These are phyloP conservation scores for Lactifluus pinguis DNA, from an alignment of 768 basidiomycete genomes.

Conservation along the genomic window DNA sequence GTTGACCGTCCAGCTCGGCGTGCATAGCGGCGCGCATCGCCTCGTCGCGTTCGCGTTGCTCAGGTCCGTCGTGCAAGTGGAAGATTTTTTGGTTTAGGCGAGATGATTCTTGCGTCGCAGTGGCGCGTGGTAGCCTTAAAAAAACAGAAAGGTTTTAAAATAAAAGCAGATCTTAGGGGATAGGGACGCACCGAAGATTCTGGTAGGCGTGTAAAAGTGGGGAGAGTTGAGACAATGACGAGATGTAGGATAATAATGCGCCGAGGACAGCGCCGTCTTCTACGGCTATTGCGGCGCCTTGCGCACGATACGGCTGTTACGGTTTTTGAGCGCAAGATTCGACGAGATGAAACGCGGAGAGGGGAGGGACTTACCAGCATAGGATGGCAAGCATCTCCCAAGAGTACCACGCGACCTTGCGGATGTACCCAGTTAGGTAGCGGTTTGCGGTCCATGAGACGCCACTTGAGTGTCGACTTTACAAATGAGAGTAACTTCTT, in stretches of 20 bases:
- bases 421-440: constrained; percentile 35
- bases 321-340: too few relatives aligned
- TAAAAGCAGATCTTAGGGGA: too few relatives aligned
- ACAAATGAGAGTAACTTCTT: constrained; percentile 31
- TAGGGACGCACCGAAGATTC: constrained; percentile 30
- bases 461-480: constrained; percentile 34
- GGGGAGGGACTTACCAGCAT: constrained; percentile 27
- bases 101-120: constrained; percentile 40
- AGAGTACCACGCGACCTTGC: constrained; percentile 27
- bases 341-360: too few relatives aligned
- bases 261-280: constrained; percentile 43
- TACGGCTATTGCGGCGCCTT: constrained; percentile 38
- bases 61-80: constrained; percentile 46
- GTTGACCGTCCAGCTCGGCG: constrained; percentile 25
- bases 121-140: constrained; percentile 33
- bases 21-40: constrained; percentile 44
- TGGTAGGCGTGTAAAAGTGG: constrained; percentile 45
- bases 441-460: constrained; percentile 35
- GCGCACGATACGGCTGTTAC: constrained; percentile 33
- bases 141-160: too few relatives aligned
- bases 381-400: constrained; percentile 37
- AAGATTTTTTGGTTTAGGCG: constrained; percentile 46
- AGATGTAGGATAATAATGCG: constrained; percentile 40
- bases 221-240: constrained; percentile 33
- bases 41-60: constrained; percentile 41